Percentiles rank a stretch among this genome's conserved stretches.
phyloP scores from a whole-genome alignment of 208 protist species.

The Crithidia brevicula region DNA sequence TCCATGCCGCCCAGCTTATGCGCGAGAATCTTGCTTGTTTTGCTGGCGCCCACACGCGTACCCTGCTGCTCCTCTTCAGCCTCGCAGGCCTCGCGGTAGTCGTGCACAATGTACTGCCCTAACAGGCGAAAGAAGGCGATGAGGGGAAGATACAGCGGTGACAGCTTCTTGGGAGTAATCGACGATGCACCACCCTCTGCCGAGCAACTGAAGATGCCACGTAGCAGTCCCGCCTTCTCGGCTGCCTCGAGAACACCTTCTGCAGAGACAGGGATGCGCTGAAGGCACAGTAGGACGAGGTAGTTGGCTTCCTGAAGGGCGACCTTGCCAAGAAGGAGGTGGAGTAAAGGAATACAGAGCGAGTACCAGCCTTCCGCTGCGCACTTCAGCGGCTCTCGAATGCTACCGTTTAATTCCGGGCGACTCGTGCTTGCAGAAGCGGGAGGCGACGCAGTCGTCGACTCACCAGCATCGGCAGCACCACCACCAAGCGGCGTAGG shows the following conservation, averaged over 20 bases:
- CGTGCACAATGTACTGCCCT: background rate
- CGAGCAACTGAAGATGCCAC: background rate
- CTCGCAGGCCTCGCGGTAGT: slow-evolving; percentile 18
- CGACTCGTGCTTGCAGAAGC: background rate
- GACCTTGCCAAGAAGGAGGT: slow-evolving; percentile 30
- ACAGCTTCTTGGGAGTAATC: background rate
- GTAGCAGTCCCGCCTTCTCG: slow-evolving; percentile 16
- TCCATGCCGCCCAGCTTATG: no score
- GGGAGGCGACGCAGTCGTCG: background rate
- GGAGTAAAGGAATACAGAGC: slow-evolving; percentile 29
- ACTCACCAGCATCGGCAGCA: background rate
- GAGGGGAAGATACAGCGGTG: slow-evolving; percentile 20
- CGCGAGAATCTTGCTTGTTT: no score
- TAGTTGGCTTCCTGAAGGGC: slow-evolving; percentile 33
- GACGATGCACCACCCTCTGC: background rate
- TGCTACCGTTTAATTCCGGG: slow-evolving; percentile 15
- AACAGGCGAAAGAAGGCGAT: slow-evolving; percentile 29
- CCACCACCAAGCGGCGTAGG: background rate
- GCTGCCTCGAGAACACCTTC: slow-evolving; percentile 31
- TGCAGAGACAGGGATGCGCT: slow-evolving; percentile 32
- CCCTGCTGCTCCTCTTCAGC: slow-evolving; percentile 18
- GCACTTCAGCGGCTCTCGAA: slow-evolving; percentile 19
- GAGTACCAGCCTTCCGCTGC: slow-evolving; percentile 25
- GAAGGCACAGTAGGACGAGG: slow-evolving; percentile 27
- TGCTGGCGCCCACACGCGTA: background rate